Evolutionary conservation across 2,329 filamentous ascomycete species (phyloP).

Genomic region (Raffaelea ambrosiae): DNA sequence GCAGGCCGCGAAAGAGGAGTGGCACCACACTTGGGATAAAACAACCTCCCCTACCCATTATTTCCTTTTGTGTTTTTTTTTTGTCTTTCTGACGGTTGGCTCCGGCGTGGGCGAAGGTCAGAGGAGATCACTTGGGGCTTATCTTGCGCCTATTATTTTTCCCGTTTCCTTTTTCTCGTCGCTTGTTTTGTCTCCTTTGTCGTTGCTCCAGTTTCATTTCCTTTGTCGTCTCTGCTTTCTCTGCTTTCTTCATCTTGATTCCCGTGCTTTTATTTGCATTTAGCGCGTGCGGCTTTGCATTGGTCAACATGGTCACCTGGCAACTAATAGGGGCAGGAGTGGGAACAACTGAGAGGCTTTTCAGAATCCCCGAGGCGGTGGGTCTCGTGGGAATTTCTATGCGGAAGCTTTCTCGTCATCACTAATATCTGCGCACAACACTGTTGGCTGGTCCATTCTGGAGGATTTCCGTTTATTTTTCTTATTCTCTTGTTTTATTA

Average conservation of each 20-base stretch:
- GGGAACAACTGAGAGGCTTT: constrained; percentile 26
- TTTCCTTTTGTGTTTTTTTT: constrained; percentile 11
- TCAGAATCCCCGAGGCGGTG: constrained; percentile 26
- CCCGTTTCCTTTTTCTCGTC: neutral
- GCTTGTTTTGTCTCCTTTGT: constrained; percentile 1
- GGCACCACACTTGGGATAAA: neutral
- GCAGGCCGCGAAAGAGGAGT: no score
- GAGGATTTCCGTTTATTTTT: constrained; percentile 15
- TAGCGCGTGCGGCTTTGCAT: neutral
- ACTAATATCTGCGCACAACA: constrained; percentile 34
- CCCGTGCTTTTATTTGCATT: neutral
- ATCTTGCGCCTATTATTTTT: constrained; percentile 1
- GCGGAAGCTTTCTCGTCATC: constrained; percentile 13
- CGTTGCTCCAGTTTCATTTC: neutral
- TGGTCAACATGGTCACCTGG: constrained; percentile 28
- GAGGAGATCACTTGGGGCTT: constrained; percentile 1
- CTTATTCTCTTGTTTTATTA: constrained; percentile 34
- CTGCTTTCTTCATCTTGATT: constrained; percentile 10
- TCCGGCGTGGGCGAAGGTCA: constrained; percentile 11
- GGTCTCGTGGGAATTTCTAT: constrained; percentile 17
- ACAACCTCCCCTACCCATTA: constrained; percentile 13
- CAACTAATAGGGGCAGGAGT: constrained; percentile 34
- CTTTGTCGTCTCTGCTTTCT: constrained; percentile 11
- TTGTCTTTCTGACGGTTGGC: constrained; percentile 10
- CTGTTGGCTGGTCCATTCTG: constrained; percentile 44